phyloP scores from a whole-genome alignment of 176 grass and related monocot genomes.

The Echinochloa phyllopogon region DNA sequence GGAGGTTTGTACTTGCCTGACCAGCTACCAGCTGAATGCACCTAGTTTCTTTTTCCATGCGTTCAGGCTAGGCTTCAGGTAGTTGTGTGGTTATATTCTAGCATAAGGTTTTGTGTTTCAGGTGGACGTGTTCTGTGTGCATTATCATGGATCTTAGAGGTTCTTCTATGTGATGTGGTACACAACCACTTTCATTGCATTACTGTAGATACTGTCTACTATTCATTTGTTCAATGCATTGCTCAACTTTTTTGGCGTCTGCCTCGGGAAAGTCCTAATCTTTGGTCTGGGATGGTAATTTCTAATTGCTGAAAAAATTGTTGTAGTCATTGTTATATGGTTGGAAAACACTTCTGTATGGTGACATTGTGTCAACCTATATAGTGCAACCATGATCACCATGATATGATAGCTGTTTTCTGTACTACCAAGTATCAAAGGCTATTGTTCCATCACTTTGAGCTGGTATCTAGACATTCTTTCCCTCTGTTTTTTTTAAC shows the following conservation, averaged over 20 bases:
- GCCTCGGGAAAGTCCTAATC: not conserved
- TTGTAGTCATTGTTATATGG: not conserved
- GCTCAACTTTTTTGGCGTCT: not conserved
- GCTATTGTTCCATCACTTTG: not conserved
- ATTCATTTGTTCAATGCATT: constrained; percentile 16
- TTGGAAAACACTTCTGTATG: not conserved
- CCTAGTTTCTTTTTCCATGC: constrained; percentile 30
- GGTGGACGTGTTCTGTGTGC: not conserved
- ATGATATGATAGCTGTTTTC: constrained; percentile 2
- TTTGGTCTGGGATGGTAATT: not conserved
- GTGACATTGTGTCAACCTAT: not conserved
- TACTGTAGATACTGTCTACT: not conserved
- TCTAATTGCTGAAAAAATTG: constrained; percentile 9
- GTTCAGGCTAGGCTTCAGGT: not conserved
- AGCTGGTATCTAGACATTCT: constrained; percentile 4
- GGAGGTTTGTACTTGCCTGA: constrained; percentile 63
- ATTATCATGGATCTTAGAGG: constrained; percentile 15
- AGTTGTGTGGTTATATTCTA: constrained; percentile 19
- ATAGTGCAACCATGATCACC: constrained; percentile 1
- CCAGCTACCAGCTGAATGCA: constrained; percentile 5
- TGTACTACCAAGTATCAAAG: not conserved
- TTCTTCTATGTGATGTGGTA: constrained; percentile 16
- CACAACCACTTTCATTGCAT: not conserved
- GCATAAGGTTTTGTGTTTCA: not conserved
- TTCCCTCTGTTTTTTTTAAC: constrained; percentile 21